phyloP scores from a whole-genome alignment of 2,329 filamentous ascomycete species.

The Aspergillus persii region DNA sequence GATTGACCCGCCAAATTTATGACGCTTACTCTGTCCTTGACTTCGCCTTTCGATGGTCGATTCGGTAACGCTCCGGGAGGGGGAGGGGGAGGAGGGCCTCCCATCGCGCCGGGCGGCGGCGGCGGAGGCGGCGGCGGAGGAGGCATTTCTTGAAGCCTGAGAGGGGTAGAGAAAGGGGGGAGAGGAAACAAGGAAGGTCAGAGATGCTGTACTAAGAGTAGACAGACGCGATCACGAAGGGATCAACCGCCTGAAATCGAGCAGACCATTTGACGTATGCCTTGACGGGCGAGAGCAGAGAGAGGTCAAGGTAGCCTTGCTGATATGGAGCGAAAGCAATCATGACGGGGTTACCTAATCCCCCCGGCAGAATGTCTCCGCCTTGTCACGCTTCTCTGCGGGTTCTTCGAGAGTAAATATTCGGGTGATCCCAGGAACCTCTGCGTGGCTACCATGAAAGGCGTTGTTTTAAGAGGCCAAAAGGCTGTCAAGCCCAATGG shows the following conservation, averaged over 20 bases:
- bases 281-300: slow-evolving; percentile 16
- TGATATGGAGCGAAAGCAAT: background rate
- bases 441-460: slow-evolving; percentile 31
- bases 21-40: slow-evolving; percentile 61
- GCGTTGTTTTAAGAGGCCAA: slow-evolving; percentile 31
- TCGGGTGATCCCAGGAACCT: background rate
- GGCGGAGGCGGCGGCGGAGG: slow-evolving; percentile 67
- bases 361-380: slow-evolving; percentile 29
- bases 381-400: slow-evolving; percentile 21
- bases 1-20: background rate
- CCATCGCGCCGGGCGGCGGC: slow-evolving; percentile 61
- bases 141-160: slow-evolving; percentile 34
- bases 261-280: slow-evolving; percentile 13
- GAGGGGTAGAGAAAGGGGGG: background rate
- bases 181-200: background rate
- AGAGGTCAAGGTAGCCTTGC: background rate
- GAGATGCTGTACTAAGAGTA: background rate
- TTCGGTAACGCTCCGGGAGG: slow-evolving; percentile 50
- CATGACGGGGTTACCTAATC: slow-evolving; percentile 2
- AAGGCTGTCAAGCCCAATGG: slow-evolving; percentile 23
- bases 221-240: slow-evolving; percentile 8
- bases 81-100: slow-evolving; percentile 65
- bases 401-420: background rate
- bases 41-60: slow-evolving; percentile 55
- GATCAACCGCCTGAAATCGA: slow-evolving; percentile 12